A percentile compares a stretch with the other conserved stretches of the same genome.
Conservation (phyloP, 345 rosid species). For the Salix suchowensis region DNA sequence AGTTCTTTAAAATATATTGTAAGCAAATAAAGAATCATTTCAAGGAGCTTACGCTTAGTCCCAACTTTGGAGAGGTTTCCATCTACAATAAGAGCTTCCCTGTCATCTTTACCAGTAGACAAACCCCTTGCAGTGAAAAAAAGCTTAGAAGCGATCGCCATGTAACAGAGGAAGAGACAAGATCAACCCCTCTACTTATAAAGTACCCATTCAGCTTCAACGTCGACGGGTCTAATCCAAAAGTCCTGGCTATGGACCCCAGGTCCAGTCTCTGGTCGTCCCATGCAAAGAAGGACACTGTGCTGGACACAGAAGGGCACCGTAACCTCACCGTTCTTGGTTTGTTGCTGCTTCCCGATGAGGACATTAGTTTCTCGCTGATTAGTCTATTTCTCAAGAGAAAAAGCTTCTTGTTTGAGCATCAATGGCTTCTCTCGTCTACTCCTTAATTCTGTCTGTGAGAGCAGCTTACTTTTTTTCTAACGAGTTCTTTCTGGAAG, state of each 20-base stretch:
- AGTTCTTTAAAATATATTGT: neutral
- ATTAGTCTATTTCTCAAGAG: neutral
- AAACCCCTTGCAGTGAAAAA: conserved; percentile 77
- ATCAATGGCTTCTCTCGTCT: too few relatives aligned
- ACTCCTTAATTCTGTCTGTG: too few relatives aligned
- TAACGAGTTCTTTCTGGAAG: neutral
- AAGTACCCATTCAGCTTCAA: conserved; percentile 82
- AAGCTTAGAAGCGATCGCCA: conserved; percentile 68
- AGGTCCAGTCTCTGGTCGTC: conserved; percentile 66
- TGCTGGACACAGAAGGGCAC: conserved; percentile 54
- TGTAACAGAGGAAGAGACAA: conserved; percentile 63
- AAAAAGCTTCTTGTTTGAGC: neutral
- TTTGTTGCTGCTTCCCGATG: neutral
- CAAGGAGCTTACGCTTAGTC: conserved; percentile 44
- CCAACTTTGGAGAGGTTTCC: conserved; percentile 66
- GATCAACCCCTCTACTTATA: conserved; percentile 65
- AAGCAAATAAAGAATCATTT: neutral
- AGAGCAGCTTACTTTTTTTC: neutral
- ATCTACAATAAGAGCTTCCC: conserved; percentile 52
- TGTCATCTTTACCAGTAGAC: conserved; percentile 53
- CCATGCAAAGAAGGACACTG: conserved; percentile 35
- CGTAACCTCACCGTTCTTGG: conserved; percentile 47
- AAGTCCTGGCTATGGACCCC: conserved; percentile 53
- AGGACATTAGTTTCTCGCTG: neutral
- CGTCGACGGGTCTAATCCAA: conserved; percentile 67